Conservation (phyloP, 495 filamentous ascomycete species). For the Penicillium flavigenum region DNA sequence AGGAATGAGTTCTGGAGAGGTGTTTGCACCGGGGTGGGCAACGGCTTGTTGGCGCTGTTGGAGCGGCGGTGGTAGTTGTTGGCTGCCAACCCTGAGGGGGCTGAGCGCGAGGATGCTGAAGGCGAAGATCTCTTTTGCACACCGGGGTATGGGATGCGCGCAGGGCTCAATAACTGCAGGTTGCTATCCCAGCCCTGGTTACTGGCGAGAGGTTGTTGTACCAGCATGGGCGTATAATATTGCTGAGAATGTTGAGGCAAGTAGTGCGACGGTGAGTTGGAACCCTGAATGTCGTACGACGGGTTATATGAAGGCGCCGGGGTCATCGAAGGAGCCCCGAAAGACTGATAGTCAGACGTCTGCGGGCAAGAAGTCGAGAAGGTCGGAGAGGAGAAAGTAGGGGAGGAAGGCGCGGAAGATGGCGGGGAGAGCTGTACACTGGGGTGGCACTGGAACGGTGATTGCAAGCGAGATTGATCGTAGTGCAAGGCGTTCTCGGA, state of each 20-base stretch:
- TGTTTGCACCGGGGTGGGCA: slow-evolving; percentile 49
- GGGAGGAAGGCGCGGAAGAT: slow-evolving; percentile 44
- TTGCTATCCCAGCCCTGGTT: slow-evolving; percentile 46
- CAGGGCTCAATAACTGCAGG: slow-evolving; percentile 42
- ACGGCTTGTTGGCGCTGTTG: slow-evolving; percentile 42
- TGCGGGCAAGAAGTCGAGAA: slow-evolving; percentile 40
- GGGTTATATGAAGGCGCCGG: slow-evolving; percentile 47
- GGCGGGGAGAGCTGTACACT: slow-evolving; percentile 42
- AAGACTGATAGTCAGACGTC: slow-evolving; percentile 36
- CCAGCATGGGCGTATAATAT: slow-evolving; percentile 46
- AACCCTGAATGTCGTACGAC: slow-evolving; percentile 37
- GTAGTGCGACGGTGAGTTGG: slow-evolving; percentile 37
- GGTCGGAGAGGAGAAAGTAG: slow-evolving; percentile 43
- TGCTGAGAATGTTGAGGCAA: slow-evolving; percentile 32
- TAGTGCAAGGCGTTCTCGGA: slow-evolving; percentile 35
- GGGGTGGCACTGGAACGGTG: slow-evolving; percentile 40
- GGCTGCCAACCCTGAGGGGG: slow-evolving; percentile 21
- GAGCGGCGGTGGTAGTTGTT: slow-evolving; percentile 36
- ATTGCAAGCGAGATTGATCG: slow-evolving; percentile 33
- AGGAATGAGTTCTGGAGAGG: slow-evolving; percentile 47
- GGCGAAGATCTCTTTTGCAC: slow-evolving; percentile 40
- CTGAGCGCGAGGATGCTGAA: slow-evolving; percentile 34
- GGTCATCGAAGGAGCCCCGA: slow-evolving; percentile 51
- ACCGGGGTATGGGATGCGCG: slow-evolving; percentile 36
- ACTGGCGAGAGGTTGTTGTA: slow-evolving; percentile 39